A percentile compares a stretch with the other conserved stretches of the same genome.
Conservation (phyloP, 345 rosid genomes). For the Triadica sebifera region DNA sequence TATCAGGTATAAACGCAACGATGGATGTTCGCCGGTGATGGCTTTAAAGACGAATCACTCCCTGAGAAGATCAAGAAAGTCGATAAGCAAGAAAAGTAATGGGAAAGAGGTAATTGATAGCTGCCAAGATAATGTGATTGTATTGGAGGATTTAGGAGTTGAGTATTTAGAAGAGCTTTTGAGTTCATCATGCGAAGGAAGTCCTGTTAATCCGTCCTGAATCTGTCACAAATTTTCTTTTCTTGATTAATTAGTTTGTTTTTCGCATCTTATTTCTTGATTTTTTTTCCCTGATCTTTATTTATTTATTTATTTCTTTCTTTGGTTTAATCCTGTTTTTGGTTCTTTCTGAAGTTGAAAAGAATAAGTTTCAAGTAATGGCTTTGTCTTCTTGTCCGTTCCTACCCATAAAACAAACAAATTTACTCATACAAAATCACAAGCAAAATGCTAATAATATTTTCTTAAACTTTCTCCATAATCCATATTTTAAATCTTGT, state of each 20-base stretch:
- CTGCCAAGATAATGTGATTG: slow-evolving; percentile 20
- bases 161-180: slow-evolving; percentile 41
- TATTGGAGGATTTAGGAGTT: slow-evolving; percentile 40
- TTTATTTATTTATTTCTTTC: too few relatives aligned
- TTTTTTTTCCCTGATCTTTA: too few relatives aligned
- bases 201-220: slow-evolving; percentile 15
- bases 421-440: too few relatives aligned
- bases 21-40: slow-evolving; percentile 46
- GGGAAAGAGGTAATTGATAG: neutral
- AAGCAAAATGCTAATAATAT: too few relatives aligned
- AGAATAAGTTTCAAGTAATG: too few relatives aligned
- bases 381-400: too few relatives aligned
- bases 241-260: neutral
- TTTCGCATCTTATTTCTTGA: too few relatives aligned
- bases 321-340: too few relatives aligned
- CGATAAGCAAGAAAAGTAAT: slow-evolving; percentile 13
- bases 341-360: too few relatives aligned
- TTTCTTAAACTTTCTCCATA: too few relatives aligned
- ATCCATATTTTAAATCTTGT: too few relatives aligned
- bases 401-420: too few relatives aligned
- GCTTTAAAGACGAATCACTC: slow-evolving; percentile 44
- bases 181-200: slow-evolving; percentile 18
- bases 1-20: slow-evolving; percentile 32
- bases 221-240: neutral
- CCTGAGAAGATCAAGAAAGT: slow-evolving; percentile 34